A percentile compares a stretch with the other conserved stretches of the same genome.
These are phyloP conservation scores for Exserohilum rostratum DNA, from an alignment of 2,329 filamentous ascomycete genomes.

Conservation along the genomic window DNA sequence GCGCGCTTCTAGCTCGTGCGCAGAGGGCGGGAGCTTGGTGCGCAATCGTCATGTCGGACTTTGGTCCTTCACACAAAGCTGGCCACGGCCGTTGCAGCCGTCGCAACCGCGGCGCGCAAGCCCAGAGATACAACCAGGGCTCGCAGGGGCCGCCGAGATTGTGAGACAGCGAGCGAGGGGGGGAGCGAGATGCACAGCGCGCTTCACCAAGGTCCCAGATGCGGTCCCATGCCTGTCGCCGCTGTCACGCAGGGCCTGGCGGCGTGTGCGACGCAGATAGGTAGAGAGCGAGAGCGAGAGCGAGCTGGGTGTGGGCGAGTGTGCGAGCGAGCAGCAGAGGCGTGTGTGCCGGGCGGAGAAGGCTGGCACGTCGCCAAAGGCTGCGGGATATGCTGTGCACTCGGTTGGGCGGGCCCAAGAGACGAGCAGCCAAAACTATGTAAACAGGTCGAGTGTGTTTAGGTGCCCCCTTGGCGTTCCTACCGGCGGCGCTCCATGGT, in stretches of 20 bases:
- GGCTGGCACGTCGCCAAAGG: not conserved
- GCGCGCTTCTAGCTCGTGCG: conserved; percentile 18
- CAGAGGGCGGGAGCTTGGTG: conserved; percentile 30
- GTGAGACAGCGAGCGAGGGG: too few species aligned
- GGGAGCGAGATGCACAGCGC: too few species aligned
- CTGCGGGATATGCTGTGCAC: not conserved
- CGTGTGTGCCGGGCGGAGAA: too few species aligned
- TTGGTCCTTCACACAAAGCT: not conserved
- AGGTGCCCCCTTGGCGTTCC: conserved; percentile 31
- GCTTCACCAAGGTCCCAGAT: not conserved
- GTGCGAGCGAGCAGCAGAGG: too few species aligned
- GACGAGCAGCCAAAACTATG: conserved; percentile 8
- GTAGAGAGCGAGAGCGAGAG: too few species aligned
- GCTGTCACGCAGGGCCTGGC: not conserved
- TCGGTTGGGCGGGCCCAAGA: conserved; percentile 2
- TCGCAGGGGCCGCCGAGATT: not conserved
- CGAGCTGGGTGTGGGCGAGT: too few species aligned
- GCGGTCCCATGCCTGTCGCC: conserved; percentile 8
- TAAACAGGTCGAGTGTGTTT: conserved; percentile 37
- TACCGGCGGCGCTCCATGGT: conserved; percentile 11
- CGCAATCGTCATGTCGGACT: conserved; percentile 7
- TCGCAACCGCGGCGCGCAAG: not conserved
- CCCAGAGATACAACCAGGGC: not conserved
- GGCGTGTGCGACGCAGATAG: too few species aligned
- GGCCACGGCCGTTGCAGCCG: not conserved